phyloP scores from a whole-genome alignment of 352 stramenopile species.

The Pythium pectinolyticum region DNA sequence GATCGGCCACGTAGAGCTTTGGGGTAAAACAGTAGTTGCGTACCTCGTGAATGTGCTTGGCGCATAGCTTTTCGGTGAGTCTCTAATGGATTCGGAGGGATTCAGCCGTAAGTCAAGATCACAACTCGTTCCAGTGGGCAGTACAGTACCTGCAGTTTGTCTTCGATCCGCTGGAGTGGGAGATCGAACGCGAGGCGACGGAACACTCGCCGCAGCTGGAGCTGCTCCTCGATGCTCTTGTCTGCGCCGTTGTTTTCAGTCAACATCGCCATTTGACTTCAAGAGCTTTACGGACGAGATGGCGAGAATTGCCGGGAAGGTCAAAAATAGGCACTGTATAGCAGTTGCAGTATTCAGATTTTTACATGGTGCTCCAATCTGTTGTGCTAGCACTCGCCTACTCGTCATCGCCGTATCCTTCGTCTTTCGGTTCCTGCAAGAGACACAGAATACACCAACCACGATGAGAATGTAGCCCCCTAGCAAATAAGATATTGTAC shows the following conservation, averaged over 20 bases:
- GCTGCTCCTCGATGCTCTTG: constrained; percentile 71
- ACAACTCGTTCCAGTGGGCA: not conserved
- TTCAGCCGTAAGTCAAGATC: not conserved
- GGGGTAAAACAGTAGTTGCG: not conserved
- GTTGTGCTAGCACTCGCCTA: constrained; percentile 4
- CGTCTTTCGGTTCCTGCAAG: constrained; percentile 67
- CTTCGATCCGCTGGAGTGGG: constrained; percentile 51
- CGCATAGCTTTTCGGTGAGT: constrained; percentile 42
- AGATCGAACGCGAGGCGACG: constrained; percentile 68
- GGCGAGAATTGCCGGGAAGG: no score
- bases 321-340: constrained; percentile 6
- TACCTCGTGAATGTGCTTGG: constrained; percentile 29
- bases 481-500: no score
- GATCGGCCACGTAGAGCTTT: no score
- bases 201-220: constrained; percentile 75
- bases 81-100: constrained; percentile 28
- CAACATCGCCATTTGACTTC: constrained; percentile 24
- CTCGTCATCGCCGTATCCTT: constrained; percentile 33
- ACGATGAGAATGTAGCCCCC: not conserved
- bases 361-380: not conserved
- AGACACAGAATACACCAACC: not conserved
- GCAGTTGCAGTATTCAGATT: not conserved
- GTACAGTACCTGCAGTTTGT: constrained; percentile 51
- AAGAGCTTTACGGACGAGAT: no score
- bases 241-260: constrained; percentile 23